phyloP scores from a whole-genome alignment of 192 early-diverging fungal genomes.

The Backusella westeae region DNA sequence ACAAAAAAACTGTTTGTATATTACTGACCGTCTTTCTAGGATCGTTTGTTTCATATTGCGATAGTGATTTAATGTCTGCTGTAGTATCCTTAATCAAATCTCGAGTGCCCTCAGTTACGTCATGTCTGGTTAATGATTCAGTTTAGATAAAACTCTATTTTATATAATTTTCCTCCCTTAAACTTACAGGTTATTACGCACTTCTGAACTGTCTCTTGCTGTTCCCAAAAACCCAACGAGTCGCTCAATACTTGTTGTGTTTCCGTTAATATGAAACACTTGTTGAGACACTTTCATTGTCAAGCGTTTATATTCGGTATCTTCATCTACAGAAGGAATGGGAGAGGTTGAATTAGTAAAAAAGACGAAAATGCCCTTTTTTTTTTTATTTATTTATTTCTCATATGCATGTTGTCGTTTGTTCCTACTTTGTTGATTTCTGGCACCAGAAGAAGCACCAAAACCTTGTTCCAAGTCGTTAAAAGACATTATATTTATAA shows the following conservation, averaged over 20 bases:
- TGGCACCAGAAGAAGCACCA: neutral
- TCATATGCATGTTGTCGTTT: no score
- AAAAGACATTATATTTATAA: conserved; percentile 11
- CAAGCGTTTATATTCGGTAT: conserved; percentile 46
- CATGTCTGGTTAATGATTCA: conserved; percentile 45
- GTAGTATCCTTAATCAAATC: conserved; percentile 79
- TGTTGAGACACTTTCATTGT: conserved; percentile 76
- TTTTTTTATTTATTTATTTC: no score
- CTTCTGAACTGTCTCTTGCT: conserved; percentile 69
- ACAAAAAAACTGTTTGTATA: no score
- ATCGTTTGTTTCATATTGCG: conserved; percentile 50
- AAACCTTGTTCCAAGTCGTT: conserved; percentile 22
- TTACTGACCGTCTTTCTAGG: conserved; percentile 27
- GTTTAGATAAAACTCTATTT: neutral
- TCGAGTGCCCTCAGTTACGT: conserved; percentile 78
- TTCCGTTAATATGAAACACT: conserved; percentile 84
- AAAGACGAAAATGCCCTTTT: neutral
- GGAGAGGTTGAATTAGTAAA: neutral
- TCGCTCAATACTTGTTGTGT: conserved; percentile 80
- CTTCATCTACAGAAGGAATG: conserved; percentile 32
- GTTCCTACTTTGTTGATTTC: conserved; percentile 10
- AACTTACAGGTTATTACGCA: conserved; percentile 72
- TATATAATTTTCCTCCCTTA: neutral
- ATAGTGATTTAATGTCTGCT: conserved; percentile 71
- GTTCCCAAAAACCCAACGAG: conserved; percentile 77